Base-by-base conservation (phyloP, 805 yeast species). In the Yarrowia sp. region DNA sequence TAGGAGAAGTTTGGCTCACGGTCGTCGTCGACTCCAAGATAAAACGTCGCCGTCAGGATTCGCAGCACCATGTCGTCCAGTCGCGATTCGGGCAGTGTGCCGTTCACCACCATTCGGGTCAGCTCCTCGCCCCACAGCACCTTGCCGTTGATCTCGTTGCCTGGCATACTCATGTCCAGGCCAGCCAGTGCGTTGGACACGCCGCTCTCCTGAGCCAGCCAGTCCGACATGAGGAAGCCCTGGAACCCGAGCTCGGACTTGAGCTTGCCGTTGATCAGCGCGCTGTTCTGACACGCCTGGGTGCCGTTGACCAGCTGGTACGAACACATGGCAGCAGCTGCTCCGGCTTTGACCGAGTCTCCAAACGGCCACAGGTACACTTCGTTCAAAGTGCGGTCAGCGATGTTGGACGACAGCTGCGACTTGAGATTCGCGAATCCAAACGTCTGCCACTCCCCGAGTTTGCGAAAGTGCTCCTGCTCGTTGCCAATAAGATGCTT, bases 301-400 rank as follows among this genome's bases (percentile, higher is more conserved):
- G 86, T 79, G 69, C 84, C 83, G 75, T 87, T 87, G 44, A 86
- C 83, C 69, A 79, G 79, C 70, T 86, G 85, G 73, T 84, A 86
- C 0, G 88, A 78, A 71, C 90, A 86, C 85, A 87, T 84, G 14
- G 86, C 79, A 33, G 86, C 80, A 2, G 87, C 88, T 39, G 78
- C 87, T 33, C 89, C 88, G 3, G 89, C 86, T 67, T 80, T 80
- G 20, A 86, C 79, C 36, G 84, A 84, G 71, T 86, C 88, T 6
- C 87, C 88, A 77, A 85, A 86, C 9, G 90, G 90, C 90, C 90
- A 86, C 61, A 85, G 73, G 73, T 83, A 86, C 2, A 85, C 73
- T 71, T 86, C 90, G 72, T 85, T 89, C 83, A 87, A 80, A 0
- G 86, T 83, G 24, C 86, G 77, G 72, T 86, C 89, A 66, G 85